Conservation (phyloP, 148 eudicot genomes). For the Diospyros lotus region DNA sequence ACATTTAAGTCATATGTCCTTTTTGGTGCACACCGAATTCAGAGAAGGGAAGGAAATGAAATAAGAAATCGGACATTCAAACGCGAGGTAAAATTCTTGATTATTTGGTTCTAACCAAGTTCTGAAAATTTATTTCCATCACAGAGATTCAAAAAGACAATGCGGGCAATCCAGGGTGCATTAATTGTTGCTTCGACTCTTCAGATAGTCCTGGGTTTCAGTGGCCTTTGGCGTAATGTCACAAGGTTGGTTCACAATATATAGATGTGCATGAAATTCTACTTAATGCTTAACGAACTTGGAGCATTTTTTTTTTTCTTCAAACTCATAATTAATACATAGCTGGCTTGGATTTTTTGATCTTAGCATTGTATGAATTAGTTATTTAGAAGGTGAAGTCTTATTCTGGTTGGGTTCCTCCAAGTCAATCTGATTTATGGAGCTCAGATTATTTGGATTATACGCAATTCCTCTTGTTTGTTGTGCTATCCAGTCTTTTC, state of each 20-base stretch:
- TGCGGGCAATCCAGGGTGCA: constrained; percentile 94
- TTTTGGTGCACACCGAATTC: background rate
- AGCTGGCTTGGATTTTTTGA: constrained; percentile 5
- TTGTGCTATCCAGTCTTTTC: background rate
- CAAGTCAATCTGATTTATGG: background rate
- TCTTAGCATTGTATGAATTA: background rate
- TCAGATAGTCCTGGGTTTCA: constrained; percentile 95
- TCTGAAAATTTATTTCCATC: background rate
- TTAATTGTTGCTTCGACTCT: constrained; percentile 89
- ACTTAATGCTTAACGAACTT: background rate
- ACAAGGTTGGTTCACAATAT: constrained; percentile 46
- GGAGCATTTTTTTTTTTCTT: background rate
- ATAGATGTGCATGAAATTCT: background rate
- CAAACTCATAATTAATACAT: background rate
- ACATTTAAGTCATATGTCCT: background rate
- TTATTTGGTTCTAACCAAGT: constrained; percentile 8
- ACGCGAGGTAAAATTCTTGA: background rate
- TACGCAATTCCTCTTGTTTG: background rate
- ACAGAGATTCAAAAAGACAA: constrained; percentile 77
- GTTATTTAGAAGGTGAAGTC: background rate
- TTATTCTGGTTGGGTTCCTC: background rate
- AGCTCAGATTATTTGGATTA: background rate
- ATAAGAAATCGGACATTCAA: constrained; percentile 10
- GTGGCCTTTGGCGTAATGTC: constrained; percentile 98
- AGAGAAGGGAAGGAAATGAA: constrained; percentile 6